A percentile compares a stretch with the other conserved stretches of the same genome.
These are phyloP conservation scores for Pholiota adiposa DNA, from an alignment of 1,284 basidiomycete species.

Conservation along the genomic window DNA sequence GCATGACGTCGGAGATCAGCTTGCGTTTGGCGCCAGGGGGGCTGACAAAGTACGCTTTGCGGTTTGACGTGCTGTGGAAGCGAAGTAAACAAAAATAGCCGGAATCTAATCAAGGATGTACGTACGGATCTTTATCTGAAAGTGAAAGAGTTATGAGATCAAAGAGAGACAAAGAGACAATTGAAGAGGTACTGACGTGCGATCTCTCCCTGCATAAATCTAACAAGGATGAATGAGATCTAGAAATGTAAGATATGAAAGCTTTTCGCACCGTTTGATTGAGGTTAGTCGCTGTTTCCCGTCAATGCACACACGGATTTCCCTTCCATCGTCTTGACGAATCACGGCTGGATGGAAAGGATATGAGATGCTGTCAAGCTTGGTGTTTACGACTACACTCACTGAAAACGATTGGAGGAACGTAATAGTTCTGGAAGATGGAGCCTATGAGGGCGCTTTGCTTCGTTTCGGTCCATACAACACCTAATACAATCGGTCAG, in stretches of 20 bases:
- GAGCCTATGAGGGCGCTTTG: constrained; percentile 72
- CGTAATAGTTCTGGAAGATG: constrained; percentile 67
- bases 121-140: constrained; percentile 56
- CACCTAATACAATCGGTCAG: constrained; percentile 40
- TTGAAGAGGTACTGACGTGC: constrained; percentile 42
- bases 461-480: constrained; percentile 70
- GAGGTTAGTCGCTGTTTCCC: constrained; percentile 78
- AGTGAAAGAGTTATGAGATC: neutral
- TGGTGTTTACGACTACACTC: constrained; percentile 17
- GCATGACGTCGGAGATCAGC: constrained; percentile 44
- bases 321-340: constrained; percentile 45
- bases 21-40: constrained; percentile 25
- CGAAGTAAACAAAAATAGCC: neutral
- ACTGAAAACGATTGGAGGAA: constrained; percentile 75
- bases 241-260: neutral
- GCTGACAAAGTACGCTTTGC: constrained; percentile 52
- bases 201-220: constrained; percentile 65
- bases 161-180: neutral
- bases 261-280: constrained; percentile 48
- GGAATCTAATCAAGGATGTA: constrained; percentile 12
- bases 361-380: neutral
- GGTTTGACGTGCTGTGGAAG: constrained; percentile 36
- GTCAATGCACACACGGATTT: constrained; percentile 64
- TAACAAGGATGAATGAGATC: constrained; percentile 23
- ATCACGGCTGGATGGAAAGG: constrained; percentile 39